Conservation (phyloP, 306 rosid genomes). For the Quercus gilva region DNA sequence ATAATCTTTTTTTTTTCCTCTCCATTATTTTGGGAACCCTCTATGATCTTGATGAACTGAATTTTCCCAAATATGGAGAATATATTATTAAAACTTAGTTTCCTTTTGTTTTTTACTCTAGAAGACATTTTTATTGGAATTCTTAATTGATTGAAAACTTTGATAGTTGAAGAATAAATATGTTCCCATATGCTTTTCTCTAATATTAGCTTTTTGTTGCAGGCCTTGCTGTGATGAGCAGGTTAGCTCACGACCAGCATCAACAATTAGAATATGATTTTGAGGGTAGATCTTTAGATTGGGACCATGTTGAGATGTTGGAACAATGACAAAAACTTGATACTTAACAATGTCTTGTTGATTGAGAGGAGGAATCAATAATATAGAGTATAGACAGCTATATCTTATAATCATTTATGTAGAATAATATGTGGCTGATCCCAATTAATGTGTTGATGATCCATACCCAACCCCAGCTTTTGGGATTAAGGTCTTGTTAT, state of each 20-base stretch:
- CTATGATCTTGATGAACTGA: too few relatives aligned
- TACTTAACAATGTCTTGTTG: background rate
- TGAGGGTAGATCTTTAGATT: slow-evolving; percentile 29
- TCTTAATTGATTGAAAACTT: too few relatives aligned
- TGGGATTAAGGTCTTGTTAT: too few relatives aligned
- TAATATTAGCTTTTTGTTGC: slow-evolving; percentile 9
- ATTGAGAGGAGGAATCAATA: background rate
- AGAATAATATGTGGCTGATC: background rate
- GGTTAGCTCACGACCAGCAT: slow-evolving; percentile 39
- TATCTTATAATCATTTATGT: background rate
- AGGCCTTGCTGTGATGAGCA: slow-evolving; percentile 60
- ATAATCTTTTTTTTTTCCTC: too few relatives aligned
- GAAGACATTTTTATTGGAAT: too few relatives aligned
- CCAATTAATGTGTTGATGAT: too few relatives aligned
- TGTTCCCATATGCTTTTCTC: background rate
- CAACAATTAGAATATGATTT: slow-evolving; percentile 35
- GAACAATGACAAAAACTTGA: background rate
- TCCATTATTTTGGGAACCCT: too few relatives aligned
- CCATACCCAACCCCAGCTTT: too few relatives aligned
- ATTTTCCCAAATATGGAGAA: background rate
- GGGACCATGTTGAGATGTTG: slow-evolving; percentile 14
- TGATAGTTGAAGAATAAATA: background rate
- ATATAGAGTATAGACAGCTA: background rate
- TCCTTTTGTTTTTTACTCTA: too few relatives aligned
- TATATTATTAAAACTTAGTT: background rate